A percentile compares a stretch with the other conserved stretches of the same genome.
These are phyloP conservation scores for Trichomonascus vanleenenianus DNA, from an alignment of 805 yeast species.

Conservation along the genomic window DNA sequence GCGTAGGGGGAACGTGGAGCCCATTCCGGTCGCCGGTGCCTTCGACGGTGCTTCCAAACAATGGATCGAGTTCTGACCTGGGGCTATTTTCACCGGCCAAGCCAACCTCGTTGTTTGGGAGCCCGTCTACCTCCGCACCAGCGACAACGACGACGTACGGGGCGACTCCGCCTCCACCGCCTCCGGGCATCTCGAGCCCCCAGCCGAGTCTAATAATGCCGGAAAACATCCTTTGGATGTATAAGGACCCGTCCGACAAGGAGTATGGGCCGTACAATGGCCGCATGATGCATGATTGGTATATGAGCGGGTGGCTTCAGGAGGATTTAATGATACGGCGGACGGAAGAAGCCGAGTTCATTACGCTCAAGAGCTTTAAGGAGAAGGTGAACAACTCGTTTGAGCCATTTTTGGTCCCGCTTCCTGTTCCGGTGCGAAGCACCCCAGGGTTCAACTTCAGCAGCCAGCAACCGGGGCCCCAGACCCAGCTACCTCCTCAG, in stretches of 20 bases:
- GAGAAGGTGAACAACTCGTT: constrained; percentile 38
- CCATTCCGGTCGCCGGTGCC: background rate
- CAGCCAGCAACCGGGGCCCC: constrained; percentile 1
- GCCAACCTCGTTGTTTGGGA: background rate
- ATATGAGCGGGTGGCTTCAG: constrained; percentile 48
- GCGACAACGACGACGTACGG: background rate
- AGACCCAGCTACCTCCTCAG: background rate
- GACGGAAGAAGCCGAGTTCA: constrained; percentile 43
- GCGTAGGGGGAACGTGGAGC: background rate
- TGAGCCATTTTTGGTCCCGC: constrained; percentile 57
- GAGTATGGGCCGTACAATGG: constrained; percentile 83
- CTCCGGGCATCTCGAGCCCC: constrained; percentile 11
- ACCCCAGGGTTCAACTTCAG: background rate
- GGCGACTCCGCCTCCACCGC: constrained; percentile 10
- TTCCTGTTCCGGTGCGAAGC: constrained; percentile 5
- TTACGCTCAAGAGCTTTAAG: constrained; percentile 47
- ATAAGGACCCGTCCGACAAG: constrained; percentile 59
- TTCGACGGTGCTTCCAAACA: constrained; percentile 4
- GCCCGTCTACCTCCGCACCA: background rate
- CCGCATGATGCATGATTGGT: constrained; percentile 72
- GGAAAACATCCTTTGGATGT: constrained; percentile 53
- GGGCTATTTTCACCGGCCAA: background rate
- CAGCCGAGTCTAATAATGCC: constrained; percentile 27
- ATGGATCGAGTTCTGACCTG: constrained; percentile 3
- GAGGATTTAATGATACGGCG: constrained; percentile 51